Conservation (phyloP, 495 filamentous ascomycete species). For the Viridothelium virens region DNA sequence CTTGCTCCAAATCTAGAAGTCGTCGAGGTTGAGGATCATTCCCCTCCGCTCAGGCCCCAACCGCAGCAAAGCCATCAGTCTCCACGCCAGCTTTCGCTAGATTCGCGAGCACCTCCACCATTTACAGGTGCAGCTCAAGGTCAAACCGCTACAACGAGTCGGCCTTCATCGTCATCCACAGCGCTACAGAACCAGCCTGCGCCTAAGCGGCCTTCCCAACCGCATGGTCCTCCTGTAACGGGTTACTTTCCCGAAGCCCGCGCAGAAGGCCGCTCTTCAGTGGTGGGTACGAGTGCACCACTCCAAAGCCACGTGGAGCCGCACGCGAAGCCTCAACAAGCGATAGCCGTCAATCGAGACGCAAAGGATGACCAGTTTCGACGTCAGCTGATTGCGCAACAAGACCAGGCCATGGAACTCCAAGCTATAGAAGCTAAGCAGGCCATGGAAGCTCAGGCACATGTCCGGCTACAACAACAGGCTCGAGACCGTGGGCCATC, state of each 20-base stretch:
- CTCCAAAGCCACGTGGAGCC: not conserved
- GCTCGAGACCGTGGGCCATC: not conserved
- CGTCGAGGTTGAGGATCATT: conserved; percentile 46
- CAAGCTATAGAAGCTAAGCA: not conserved
- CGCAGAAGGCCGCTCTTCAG: not conserved
- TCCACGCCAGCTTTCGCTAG: not conserved
- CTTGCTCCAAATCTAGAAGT: conserved; percentile 54
- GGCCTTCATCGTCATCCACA: not conserved
- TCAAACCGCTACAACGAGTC: conserved; percentile 20
- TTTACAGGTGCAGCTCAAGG: conserved; percentile 19
- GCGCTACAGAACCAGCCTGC: conserved; percentile 10
- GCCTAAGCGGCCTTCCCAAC: conserved; percentile 23
- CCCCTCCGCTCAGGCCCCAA: conserved; percentile 18
- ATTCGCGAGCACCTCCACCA: not conserved
- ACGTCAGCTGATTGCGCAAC: not conserved
- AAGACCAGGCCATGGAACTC: not conserved
- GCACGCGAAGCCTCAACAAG: not conserved
- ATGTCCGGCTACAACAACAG: not conserved
- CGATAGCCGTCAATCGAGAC: not conserved
- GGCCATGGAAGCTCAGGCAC: not conserved
- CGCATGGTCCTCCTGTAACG: not conserved
- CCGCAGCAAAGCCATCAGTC: conserved; percentile 13
- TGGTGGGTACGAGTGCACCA: not conserved
- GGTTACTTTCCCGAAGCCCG: not conserved
- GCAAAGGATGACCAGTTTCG: not conserved